A percentile compares a stretch with the other conserved stretches of the same genome.
Evolutionary conservation across 768 basidiomycete genomes (phyloP).

Genomic region (Tylopilus felleus): DNA sequence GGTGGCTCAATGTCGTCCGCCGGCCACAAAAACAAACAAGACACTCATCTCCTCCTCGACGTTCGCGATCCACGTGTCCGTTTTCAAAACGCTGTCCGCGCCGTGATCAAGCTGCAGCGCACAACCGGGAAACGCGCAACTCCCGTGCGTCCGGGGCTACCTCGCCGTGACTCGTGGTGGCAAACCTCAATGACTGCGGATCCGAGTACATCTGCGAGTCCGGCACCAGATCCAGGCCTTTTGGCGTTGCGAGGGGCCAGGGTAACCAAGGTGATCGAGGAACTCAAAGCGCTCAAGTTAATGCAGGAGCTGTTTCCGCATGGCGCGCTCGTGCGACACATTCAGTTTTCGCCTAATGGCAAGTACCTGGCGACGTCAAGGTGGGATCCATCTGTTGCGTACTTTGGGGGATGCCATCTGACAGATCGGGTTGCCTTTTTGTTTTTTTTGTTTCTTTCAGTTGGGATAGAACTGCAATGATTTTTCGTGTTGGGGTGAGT

Average conservation of each 20-base stretch:
- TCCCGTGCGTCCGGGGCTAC: slow-evolving; percentile 20
- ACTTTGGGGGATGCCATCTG: background rate
- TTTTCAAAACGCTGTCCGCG: slow-evolving; percentile 40
- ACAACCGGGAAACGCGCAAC: slow-evolving; percentile 25
- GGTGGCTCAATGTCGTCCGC: slow-evolving; percentile 2
- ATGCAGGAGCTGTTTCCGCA: slow-evolving; percentile 42
- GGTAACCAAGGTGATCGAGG: slow-evolving; percentile 37
- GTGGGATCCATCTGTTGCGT: slow-evolving; percentile 21
- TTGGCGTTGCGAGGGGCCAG: slow-evolving; percentile 36
- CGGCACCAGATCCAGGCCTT: slow-evolving; percentile 15
- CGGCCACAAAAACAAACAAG: background rate
- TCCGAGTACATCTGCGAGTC: slow-evolving; percentile 9
- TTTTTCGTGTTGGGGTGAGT: slow-evolving; percentile 45
- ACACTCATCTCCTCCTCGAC: slow-evolving; percentile 18
- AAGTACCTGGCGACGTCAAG: slow-evolving; percentile 53
- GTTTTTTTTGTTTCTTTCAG: slow-evolving; percentile 20
- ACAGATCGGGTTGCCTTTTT: background rate
- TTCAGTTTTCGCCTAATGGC: slow-evolving; percentile 57
- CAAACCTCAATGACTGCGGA: slow-evolving; percentile 10
- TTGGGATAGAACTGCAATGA: slow-evolving; percentile 48
- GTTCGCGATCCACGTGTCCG: slow-evolving; percentile 29
- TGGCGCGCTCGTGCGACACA: slow-evolving; percentile 48
- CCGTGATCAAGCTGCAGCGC: slow-evolving; percentile 40
- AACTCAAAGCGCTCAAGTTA: slow-evolving; percentile 36
- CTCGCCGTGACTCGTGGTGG: slow-evolving; percentile 29